Base-by-base conservation (phyloP, 75 land plant species). In the Ceratopteris richardii region DNA sequence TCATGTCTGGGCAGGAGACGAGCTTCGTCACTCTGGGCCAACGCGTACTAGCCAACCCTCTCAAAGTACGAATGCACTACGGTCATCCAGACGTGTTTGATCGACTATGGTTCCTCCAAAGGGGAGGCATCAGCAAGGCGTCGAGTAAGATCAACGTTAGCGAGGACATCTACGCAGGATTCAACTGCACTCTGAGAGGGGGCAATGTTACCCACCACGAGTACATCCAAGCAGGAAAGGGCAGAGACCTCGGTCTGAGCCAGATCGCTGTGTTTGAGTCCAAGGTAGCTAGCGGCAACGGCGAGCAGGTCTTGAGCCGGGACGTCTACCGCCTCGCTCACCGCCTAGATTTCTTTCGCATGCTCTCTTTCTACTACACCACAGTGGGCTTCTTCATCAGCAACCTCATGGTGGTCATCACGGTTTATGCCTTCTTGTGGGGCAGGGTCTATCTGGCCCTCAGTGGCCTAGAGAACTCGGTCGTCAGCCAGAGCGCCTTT, bases 31-130 rank as follows among this genome's bases (percentile, higher is more conserved):
- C 98, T 17, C 86, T 93, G 48, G 84, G 97, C 3, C 97, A 91
- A 70, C 85, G 93, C 9, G 97, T 91, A 33, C 74, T 91, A 23
- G 97, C 97, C 29, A 77, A 87, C 22, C 97, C 88, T 48, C 51
- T 91, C 28, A 91, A 87, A 61, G 67, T 87, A 4, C 58, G 97
- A 12, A 91, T 91, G 97, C 97, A 91, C 66, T 91, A 91, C 72
- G 97, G 97, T 12, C 97, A 91, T 66, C 93, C 88, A 9, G 97
- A 91, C 79, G 95, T 92, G 18, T 92, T 92, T 69, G 95, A 92
- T 56, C 70, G 95, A 27, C 57, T 92, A 29, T 92, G 89, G 89
- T 85, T 85, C 60, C 27, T 92, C 22, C 77, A 65, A 33, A 76
- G 94, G 19, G 97, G 97, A 26, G 97, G 97, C 14, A 69, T 91